A percentile compares a stretch with the other conserved stretches of the same genome.
These are phyloP conservation scores for Esteya vermicola DNA, from an alignment of 2,329 filamentous ascomycete genomes.

Conservation along the genomic window DNA sequence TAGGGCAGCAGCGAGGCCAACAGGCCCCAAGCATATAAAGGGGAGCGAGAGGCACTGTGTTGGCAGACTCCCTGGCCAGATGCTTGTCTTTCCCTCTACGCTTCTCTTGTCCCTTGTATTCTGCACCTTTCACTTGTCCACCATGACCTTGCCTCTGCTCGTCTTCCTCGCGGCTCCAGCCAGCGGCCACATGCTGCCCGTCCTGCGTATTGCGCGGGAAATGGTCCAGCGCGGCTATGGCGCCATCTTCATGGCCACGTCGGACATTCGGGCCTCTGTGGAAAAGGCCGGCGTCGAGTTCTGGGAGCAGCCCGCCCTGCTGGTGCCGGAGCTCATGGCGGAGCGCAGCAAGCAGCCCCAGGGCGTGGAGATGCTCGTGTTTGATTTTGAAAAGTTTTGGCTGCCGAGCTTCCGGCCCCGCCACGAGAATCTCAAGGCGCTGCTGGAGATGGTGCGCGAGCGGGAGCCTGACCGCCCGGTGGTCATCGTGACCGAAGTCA, in stretches of 20 bases:
- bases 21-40: too few relatives aligned
- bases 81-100: too few relatives aligned
- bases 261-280: background rate
- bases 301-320: background rate
- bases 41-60: too few relatives aligned
- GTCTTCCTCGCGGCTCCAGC: slow-evolving; percentile 12
- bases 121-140: too few relatives aligned
- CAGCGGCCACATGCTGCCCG: slow-evolving; percentile 1
- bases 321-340: background rate
- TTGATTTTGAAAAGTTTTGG: background rate
- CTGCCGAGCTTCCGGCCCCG: background rate
- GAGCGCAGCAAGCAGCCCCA: background rate
- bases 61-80: too few relatives aligned
- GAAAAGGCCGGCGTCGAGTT: background rate
- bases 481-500: slow-evolving; percentile 1
- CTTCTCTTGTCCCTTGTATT: too few relatives aligned
- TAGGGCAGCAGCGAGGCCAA: too few relatives aligned
- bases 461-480: background rate
- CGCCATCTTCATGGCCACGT: background rate
- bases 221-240: slow-evolving; percentile 3
- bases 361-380: background rate
- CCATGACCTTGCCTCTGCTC: background rate
- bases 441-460: background rate
- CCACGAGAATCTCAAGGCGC: background rate
- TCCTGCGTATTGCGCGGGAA: background rate